Evolutionary conservation across 768 basidiomycete genomes (phyloP).

Genomic region (Podaxis carcinomalis): DNA sequence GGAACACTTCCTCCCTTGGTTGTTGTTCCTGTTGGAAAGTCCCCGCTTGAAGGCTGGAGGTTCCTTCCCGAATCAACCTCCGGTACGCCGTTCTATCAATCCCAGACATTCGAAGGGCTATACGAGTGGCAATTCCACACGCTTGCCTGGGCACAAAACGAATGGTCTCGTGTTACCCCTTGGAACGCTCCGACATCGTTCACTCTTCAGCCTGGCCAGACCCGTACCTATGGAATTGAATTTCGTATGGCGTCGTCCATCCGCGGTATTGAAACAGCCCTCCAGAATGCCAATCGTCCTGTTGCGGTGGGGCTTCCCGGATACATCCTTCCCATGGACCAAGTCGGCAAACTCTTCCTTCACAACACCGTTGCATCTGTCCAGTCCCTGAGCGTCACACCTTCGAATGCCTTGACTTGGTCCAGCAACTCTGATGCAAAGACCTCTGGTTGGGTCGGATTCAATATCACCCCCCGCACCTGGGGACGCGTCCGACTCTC

Average conservation of each 20-base stretch:
- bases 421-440: slow-evolving; percentile 37
- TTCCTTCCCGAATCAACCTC: slow-evolving; percentile 49
- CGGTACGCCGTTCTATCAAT: slow-evolving; percentile 45
- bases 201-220: slow-evolving; percentile 41
- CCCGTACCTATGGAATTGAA: slow-evolving; percentile 49
- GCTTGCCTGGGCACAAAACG: slow-evolving; percentile 50
- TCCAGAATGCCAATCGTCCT: slow-evolving; percentile 37
- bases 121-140: slow-evolving; percentile 63
- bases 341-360: slow-evolving; percentile 47
- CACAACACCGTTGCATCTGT: slow-evolving; percentile 35
- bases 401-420: slow-evolving; percentile 44
- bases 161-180: slow-evolving; percentile 47
- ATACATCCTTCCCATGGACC: slow-evolving; percentile 46
- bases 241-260: slow-evolving; percentile 49
- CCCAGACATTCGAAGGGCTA: slow-evolving; percentile 55
- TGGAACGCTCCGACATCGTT: slow-evolving; percentile 51
- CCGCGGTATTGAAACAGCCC: slow-evolving; percentile 41
- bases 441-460: slow-evolving; percentile 40
- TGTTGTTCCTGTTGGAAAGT: slow-evolving; percentile 39
- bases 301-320: slow-evolving; percentile 51
- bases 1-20: slow-evolving; percentile 50
- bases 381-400: slow-evolving; percentile 37
- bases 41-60: slow-evolving; percentile 57
- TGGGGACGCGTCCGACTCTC: slow-evolving; percentile 49
- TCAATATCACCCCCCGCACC: slow-evolving; percentile 36